phyloP scores from a whole-genome alignment of 2,329 filamentous ascomycete species.

The Pseudopyrenochaeta lycopersici region DNA sequence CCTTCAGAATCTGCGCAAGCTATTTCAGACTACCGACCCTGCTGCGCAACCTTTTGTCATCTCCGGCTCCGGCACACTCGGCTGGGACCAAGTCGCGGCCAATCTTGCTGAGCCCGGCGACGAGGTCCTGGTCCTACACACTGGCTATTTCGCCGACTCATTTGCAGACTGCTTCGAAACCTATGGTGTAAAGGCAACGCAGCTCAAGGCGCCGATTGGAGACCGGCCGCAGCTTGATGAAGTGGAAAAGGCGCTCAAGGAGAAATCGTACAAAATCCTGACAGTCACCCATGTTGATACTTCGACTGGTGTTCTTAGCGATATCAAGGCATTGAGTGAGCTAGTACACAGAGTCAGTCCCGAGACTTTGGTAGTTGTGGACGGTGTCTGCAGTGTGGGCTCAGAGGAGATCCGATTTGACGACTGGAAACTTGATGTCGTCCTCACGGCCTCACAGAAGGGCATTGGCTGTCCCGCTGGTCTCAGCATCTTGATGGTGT shows the following conservation, averaged over 20 bases:
- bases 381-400: conserved; percentile 96
- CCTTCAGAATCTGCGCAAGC: conserved; percentile 84
- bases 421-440: conserved; percentile 90
- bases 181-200: conserved; percentile 89
- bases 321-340: conserved; percentile 84
- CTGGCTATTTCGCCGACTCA: conserved; percentile 95
- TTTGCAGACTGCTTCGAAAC: conserved; percentile 92
- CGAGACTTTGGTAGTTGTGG: conserved; percentile 89
- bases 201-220: conserved; percentile 89
- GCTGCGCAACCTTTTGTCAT: conserved; percentile 90
- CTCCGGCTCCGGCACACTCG: conserved; percentile 92
- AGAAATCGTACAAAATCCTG: conserved; percentile 92
- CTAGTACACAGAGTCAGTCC: conserved; percentile 87
- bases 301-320: conserved; percentile 92
- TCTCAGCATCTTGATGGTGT: conserved; percentile 93
- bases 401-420: conserved; percentile 97
- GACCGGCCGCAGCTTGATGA: conserved; percentile 85
- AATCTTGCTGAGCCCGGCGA: conserved; percentile 92
- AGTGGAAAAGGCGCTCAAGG: conserved; percentile 85
- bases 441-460: conserved; percentile 95
- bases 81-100: conserved; percentile 95
- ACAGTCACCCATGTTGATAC: conserved; percentile 98
- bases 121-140: conserved; percentile 90
- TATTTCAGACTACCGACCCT: conserved; percentile 89
- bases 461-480: conserved; percentile 95